Conservation (phyloP, 345 rosid genomes). For the Boechera divaricarpa region DNA sequence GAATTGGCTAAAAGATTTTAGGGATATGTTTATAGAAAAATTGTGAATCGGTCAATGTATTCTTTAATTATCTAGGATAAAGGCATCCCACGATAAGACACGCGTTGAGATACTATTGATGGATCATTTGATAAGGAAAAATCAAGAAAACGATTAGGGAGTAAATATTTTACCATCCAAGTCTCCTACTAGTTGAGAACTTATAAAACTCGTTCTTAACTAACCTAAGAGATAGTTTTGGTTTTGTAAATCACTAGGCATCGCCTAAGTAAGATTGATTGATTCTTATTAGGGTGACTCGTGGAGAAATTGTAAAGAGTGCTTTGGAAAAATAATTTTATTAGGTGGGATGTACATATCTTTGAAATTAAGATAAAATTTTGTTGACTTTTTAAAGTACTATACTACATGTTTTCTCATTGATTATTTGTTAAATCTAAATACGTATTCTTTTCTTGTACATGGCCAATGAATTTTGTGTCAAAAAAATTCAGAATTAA, state of each 20-base stretch:
- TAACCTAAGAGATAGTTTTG: constrained; percentile 2
- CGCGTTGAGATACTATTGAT: constrained; percentile 27
- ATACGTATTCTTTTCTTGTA: background rate
- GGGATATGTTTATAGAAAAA: constrained; percentile 19
- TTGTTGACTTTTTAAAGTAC: background rate
- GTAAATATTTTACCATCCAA: constrained; percentile 19
- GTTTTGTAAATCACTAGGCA: background rate
- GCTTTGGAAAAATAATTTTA: background rate
- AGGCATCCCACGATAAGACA: constrained; percentile 23
- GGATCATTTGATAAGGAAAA: constrained; percentile 12
- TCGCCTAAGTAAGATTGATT: constrained; percentile 13
- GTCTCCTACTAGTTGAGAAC: constrained; percentile 7
- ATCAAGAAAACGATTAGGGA: constrained; percentile 14
- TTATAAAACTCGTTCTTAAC: constrained; percentile 17
- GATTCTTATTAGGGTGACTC: constrained; percentile 27
- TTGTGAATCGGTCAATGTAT: constrained; percentile 28
- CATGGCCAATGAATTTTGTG: background rate
- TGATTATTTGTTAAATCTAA: background rate
- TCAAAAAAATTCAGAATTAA: no score
- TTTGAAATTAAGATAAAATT: constrained; percentile 1
- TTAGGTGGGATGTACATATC: constrained; percentile 14
- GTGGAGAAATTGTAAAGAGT: background rate
- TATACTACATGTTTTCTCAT: background rate
- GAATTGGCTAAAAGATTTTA: constrained; percentile 27
- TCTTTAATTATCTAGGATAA: constrained; percentile 31